phyloP scores from a whole-genome alignment of 1,284 basidiomycete species.

The Thecaphora thlaspeos region DNA sequence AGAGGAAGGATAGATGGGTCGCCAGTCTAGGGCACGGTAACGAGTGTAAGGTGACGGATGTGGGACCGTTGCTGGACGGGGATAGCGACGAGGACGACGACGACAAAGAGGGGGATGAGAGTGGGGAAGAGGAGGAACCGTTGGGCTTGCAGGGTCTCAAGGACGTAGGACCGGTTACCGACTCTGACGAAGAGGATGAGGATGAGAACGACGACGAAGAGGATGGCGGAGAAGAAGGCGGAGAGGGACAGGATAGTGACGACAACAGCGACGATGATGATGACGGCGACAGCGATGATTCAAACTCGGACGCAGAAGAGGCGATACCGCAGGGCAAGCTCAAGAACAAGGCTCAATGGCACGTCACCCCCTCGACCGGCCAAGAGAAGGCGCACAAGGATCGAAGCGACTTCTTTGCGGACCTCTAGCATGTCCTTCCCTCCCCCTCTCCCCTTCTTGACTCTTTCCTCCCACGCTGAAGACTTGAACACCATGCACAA shows the following conservation, averaged over 20 bases:
- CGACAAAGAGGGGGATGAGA: constrained; percentile 6
- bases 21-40: constrained; percentile 94
- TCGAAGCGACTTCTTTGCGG: constrained; percentile 16
- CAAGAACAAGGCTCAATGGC: constrained; percentile 1
- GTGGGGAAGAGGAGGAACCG: constrained; percentile 14
- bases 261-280: constrained; percentile 6
- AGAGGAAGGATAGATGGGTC: constrained; percentile 71
- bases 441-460: too few relatives aligned
- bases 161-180: neutral
- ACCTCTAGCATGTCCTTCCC: too few relatives aligned
- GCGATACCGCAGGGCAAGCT: neutral
- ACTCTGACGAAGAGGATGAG: constrained; percentile 8
- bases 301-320: constrained; percentile 4
- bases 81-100: constrained; percentile 24
- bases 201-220: constrained; percentile 5
- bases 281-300: constrained; percentile 6
- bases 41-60: constrained; percentile 77
- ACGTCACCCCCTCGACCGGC: neutral
- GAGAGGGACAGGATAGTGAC: constrained; percentile 5
- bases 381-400: constrained; percentile 4
- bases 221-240: constrained; percentile 1
- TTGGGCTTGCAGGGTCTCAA: neutral
- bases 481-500: too few relatives aligned
- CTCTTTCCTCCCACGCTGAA: too few relatives aligned
- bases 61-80: constrained; percentile 66